Evolutionary conservation across 2,329 filamentous ascomycete genomes (phyloP).

Genomic region (Ophiosphaerella korrae): DNA sequence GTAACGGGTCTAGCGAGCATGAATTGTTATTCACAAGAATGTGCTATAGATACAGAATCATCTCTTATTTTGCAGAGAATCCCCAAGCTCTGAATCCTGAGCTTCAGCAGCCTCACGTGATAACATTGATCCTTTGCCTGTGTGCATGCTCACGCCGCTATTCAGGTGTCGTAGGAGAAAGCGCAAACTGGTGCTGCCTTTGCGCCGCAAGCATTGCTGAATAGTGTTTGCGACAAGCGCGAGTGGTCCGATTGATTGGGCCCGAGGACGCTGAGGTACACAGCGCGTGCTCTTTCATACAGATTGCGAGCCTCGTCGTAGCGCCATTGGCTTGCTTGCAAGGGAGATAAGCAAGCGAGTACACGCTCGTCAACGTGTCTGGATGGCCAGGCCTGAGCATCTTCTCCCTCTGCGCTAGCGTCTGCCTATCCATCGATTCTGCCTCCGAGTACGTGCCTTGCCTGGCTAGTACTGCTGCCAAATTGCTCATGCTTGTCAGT

Average conservation of each 20-base stretch:
- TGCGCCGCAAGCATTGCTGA: background rate
- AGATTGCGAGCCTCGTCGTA: background rate
- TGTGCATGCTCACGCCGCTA: background rate
- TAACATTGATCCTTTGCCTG: background rate
- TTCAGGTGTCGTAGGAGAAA: no score
- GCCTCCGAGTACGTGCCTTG: no score
- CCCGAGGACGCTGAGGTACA: no score
- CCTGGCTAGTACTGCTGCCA: background rate
- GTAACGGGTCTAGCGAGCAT: no score
- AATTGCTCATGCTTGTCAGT: background rate
- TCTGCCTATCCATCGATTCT: no score
- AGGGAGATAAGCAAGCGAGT: slow-evolving; percentile 1
- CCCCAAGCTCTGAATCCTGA: background rate
- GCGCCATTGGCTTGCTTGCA: background rate
- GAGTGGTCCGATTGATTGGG: no score
- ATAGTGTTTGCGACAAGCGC: background rate
- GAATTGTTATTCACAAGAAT: no score
- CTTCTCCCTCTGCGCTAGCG: no score
- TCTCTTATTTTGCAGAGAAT: background rate
- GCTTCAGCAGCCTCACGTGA: background rate
- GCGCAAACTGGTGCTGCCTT: background rate
- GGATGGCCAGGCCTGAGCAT: slow-evolving; percentile 1
- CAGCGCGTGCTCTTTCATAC: no score
- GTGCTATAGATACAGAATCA: no score
- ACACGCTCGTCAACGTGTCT: slow-evolving; percentile 6